phyloP scores from a whole-genome alignment of 2,329 filamentous ascomycete species.

The Cladophialophora chaetospira region DNA sequence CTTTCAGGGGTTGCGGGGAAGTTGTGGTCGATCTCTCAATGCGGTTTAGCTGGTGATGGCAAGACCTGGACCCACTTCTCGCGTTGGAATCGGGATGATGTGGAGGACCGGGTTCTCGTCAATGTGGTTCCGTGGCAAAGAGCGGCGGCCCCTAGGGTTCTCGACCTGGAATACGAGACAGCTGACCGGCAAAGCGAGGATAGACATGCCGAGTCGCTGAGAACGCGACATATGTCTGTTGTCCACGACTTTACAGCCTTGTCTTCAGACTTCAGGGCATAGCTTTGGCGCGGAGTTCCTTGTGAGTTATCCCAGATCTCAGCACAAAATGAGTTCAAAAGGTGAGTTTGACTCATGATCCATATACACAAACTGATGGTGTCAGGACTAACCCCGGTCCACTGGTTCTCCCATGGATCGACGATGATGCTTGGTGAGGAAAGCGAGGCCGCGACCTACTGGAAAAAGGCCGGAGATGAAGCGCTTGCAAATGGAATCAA shows the following conservation, averaged over 20 bases:
- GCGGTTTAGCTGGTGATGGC: too few relatives aligned
- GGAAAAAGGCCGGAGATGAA: constrained; percentile 66
- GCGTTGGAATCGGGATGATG: too few relatives aligned
- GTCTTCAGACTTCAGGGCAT: not conserved
- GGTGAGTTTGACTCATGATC: not conserved
- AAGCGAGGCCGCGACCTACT: constrained; percentile 62
- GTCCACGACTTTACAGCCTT: not conserved
- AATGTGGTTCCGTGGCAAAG: too few relatives aligned
- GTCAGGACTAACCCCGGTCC: constrained; percentile 53
- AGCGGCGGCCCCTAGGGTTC: too few relatives aligned
- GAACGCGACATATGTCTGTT: too few relatives aligned
- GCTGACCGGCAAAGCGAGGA: too few relatives aligned
- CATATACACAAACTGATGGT: not conserved
- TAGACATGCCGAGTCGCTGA: too few relatives aligned
- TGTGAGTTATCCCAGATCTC: not conserved
- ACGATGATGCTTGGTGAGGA: constrained; percentile 73
- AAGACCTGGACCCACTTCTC: too few relatives aligned
- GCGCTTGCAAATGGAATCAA: constrained; percentile 62
- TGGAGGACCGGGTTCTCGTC: too few relatives aligned
- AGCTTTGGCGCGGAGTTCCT: not conserved
- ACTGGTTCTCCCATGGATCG: constrained; percentile 71
- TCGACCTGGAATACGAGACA: too few relatives aligned
- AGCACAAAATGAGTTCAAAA: not conserved
- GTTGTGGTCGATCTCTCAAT: too few relatives aligned
- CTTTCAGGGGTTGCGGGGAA: too few relatives aligned